Base-by-base conservation (phyloP, 805 yeast genomes). In the Cyberlindnera xylosilytica region DNA sequence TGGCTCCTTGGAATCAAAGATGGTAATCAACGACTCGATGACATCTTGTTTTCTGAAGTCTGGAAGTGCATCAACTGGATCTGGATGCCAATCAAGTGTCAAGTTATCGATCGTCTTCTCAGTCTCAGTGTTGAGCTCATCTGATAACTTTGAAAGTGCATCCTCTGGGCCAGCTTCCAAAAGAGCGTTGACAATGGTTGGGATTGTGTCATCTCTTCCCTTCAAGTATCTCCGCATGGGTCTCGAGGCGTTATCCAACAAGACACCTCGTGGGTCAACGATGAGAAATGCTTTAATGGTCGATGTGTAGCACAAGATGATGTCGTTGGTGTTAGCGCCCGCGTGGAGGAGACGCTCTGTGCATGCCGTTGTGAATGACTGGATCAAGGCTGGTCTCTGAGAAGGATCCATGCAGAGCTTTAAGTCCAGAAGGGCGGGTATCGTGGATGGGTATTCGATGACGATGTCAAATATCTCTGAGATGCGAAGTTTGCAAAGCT, bases 51-150 rank as follows among this genome's bases (percentile, higher is more conserved):
- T 76, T 34, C 76, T 73, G 64, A 85, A 88, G 60, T 87, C 95
- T 0, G 90, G 87, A n/a, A 89, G 73, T 0, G 96, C 95, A 64
- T 88, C 96, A 13, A 86, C 73, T 0, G 96, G 96, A 52, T 87
- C 95, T 0, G 96, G 96, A 8, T 61, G 60, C 96, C 96, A 87
- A 36, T 74, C 66, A 3, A 79, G 54, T 30, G 49, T 46, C 8
- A 53, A 26, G 16, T 51, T 47, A 23, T 51, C 43, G 7, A 44
- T 31, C 2, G 54, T 48, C 4, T 54, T 39, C 7, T 44, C 38
- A 0, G 53, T 42, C 17, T 60, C 55, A 11, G 53, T 57, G 16
- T 61, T 49, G 11, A 88, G 63, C 46, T 81, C 83, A 4, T 65
- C 64, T 0, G 83, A 72, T 20, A 87, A 58, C 41, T 79, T 86